phyloP scores from a whole-genome alignment of 1,284 basidiomycete species.

The Leccinum glutinopallens region DNA sequence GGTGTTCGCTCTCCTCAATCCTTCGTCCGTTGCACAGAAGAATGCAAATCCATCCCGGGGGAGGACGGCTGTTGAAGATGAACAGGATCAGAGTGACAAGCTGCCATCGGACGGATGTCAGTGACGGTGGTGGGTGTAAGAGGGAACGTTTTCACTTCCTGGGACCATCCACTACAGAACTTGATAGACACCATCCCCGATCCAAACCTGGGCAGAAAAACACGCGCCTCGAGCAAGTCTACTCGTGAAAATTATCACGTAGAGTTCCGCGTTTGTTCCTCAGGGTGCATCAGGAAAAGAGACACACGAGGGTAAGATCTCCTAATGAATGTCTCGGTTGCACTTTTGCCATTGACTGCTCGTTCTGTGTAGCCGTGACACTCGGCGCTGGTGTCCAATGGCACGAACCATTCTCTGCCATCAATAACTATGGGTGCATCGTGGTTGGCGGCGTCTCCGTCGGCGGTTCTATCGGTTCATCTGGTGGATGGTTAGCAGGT shows the following conservation, averaged over 20 bases:
- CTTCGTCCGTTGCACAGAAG: slow-evolving; percentile 68
- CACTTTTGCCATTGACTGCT: too few species aligned
- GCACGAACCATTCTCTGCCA: too few species aligned
- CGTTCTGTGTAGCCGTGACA: too few species aligned
- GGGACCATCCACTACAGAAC: slow-evolving; percentile 38
- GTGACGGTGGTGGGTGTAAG: slow-evolving; percentile 43
- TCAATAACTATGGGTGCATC: too few species aligned
- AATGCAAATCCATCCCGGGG: slow-evolving; percentile 33
- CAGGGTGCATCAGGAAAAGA: too few species aligned
- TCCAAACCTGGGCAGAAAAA: slow-evolving; percentile 50
- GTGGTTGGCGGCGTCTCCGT: too few species aligned
- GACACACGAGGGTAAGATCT: too few species aligned
- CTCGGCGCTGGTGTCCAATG: too few species aligned
- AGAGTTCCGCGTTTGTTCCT: too few species aligned
- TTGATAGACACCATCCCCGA: slow-evolving; percentile 53
- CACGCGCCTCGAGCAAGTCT: slow-evolving; percentile 46
- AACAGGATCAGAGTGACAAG: slow-evolving; percentile 86
- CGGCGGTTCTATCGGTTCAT: too few species aligned
- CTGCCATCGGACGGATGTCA: slow-evolving; percentile 50
- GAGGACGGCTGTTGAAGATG: slow-evolving; percentile 87
- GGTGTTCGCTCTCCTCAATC: slow-evolving; percentile 92
- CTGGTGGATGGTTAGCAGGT: too few species aligned
- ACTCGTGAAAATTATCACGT: slow-evolving; percentile 23
- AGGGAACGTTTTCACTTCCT: slow-evolving; percentile 24
- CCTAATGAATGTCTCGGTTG: too few species aligned